Percentiles rank a stretch among this genome's conserved stretches.
Evolutionary conservation across 2,329 filamentous ascomycete species (phyloP).

Genomic region (Xylariaceae sp.): DNA sequence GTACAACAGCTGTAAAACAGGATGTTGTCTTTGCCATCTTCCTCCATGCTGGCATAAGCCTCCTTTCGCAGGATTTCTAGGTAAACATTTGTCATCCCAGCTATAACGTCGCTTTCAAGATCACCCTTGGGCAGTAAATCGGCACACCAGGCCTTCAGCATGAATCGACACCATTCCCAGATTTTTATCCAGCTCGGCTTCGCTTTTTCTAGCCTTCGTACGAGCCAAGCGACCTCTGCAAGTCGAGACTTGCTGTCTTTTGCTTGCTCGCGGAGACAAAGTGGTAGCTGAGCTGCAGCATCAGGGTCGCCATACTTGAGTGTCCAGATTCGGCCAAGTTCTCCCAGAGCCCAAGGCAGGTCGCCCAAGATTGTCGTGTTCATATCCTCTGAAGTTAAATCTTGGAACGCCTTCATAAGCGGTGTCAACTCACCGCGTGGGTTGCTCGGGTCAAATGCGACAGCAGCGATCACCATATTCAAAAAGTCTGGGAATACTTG

Average conservation of each 20-base stretch:
- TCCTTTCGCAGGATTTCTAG: conserved; percentile 1
- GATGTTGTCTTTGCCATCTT: neutral
- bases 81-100: conserved; percentile 3
- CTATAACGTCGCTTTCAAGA: neutral
- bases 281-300: neutral
- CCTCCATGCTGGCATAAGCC: neutral
- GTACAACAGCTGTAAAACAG: conserved; percentile 6
- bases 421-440: too few species aligned
- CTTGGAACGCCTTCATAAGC: neutral
- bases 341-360: neutral
- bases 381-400: neutral
- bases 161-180: neutral
- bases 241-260: too few species aligned
- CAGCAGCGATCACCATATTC: conserved; percentile 5
- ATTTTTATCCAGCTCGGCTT: neutral
- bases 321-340: neutral
- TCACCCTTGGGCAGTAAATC: neutral
- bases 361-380: neutral
- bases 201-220: neutral
- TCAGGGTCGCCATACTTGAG: neutral
- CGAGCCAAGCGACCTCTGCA: conserved; percentile 1
- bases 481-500: conserved; percentile 5
- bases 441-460: conserved; percentile 4
- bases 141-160: neutral
- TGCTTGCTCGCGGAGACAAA: neutral